Percentiles rank a stretch among this genome's conserved stretches.
phyloP scores from a whole-genome alignment of 148 eudicot species.

The Amaranthus palmeri region DNA sequence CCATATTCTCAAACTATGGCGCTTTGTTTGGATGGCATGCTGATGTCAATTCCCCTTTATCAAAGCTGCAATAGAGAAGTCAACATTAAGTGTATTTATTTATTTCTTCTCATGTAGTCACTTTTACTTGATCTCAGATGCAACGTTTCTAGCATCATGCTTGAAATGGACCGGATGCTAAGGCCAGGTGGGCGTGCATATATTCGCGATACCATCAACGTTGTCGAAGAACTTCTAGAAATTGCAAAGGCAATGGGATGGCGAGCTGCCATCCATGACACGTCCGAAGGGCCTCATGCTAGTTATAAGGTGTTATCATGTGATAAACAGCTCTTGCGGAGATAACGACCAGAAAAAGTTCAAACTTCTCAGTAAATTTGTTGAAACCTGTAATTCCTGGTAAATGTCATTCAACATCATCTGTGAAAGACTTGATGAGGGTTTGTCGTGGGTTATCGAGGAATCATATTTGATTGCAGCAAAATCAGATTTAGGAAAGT shows the following conservation, averaged over 20 bases:
- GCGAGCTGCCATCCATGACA: constrained; percentile 69
- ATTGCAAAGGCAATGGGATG: constrained; percentile 90
- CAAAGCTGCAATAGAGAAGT: neutral
- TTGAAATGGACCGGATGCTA: constrained; percentile 91
- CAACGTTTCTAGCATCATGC: constrained; percentile 81
- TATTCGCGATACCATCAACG: constrained; percentile 71
- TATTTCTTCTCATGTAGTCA: constrained; percentile 8
- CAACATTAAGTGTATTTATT: neutral
- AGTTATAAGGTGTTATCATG: constrained; percentile 64
- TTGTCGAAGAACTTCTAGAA: constrained; percentile 71
- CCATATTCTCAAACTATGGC: neutral
- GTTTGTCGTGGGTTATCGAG: neutral
- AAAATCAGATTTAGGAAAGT: neutral
- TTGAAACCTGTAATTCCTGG: neutral
- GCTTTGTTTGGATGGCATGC: neutral
- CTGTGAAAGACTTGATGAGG: neutral
- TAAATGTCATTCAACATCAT: neutral
- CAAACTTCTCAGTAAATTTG: neutral
- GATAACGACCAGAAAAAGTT: constrained; percentile 1
- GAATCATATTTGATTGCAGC: constrained; percentile 3
- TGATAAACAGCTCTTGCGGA: constrained; percentile 48
- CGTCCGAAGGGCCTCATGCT: constrained; percentile 94
- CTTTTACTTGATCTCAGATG: constrained; percentile 44
- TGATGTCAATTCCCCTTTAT: neutral
- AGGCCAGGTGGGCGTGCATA: constrained; percentile 93